Base-by-base conservation (phyloP, 768 basidiomycete genomes). In the Austroboletus eburneus region DNA sequence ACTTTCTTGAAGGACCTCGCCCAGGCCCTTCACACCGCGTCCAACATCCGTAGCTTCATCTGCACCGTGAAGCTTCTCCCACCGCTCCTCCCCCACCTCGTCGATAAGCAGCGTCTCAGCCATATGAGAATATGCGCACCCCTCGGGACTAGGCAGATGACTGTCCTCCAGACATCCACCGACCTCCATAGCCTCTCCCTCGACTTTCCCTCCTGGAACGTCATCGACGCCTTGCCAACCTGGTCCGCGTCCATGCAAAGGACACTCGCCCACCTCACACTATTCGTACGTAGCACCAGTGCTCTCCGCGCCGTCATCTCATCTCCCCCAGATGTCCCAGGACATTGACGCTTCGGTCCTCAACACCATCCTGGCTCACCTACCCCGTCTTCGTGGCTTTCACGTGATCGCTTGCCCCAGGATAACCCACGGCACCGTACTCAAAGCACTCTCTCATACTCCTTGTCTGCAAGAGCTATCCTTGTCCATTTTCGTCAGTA, bases 361-460 rank as follows among this genome's bases (percentile, higher is more conserved):
- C 34, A 71, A 75, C 34, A 46, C 65, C 24, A 71, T 72, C 3
- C 62, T 87, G 9, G 41, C 57, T 14, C 69, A 77, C 7, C 69
- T 87, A 0, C 78, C 84, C 0, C 64, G 67, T 22, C 71, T 89
- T 9, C 63, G 66, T 9, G 77, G 76, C 5, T 69, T 89, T 3
- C 83, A 87, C 60, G 61, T 88, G 22, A 58, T 86, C 23, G 72
- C 70, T 4, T 88, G 87, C 59, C 62, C 74, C 6, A 77, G 78
- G 48, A 59, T 84, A 27, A 73, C 79, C 36, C 82, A 87, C 52
- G 45, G 59, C 9, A 54, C 62, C 27, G 65, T 85, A 7, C 68
- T 88, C 25, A 66, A 64, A 14, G 62, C 76, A 10, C 48, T 59
- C 6, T 50, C 58, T 1, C 67, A 78, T 39, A 79, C 77, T 0